phyloP scores from a whole-genome alignment of 495 filamentous ascomycete genomes.

The Trichocladium uniseriatum region DNA sequence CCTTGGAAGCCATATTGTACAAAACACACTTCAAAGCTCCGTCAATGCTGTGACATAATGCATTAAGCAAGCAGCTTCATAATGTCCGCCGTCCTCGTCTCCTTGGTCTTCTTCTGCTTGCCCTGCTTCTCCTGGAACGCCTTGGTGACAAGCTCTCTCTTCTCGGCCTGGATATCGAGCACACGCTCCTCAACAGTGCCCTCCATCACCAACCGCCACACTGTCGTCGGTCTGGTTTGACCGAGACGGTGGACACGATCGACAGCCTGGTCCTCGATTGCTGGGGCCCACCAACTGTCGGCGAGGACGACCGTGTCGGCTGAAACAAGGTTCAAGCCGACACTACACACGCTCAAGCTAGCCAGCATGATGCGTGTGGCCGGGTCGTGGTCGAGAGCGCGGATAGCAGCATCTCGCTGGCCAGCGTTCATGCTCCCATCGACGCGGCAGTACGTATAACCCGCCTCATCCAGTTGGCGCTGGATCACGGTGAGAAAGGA shows the following conservation, averaged over 20 bases:
- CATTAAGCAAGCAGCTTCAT: constrained; percentile 29
- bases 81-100: constrained; percentile 34
- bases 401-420: constrained; percentile 60
- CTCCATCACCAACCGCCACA: constrained; percentile 79
- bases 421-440: constrained; percentile 70
- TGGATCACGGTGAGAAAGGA: constrained; percentile 76
- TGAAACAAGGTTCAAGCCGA: constrained; percentile 82
- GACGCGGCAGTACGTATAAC: constrained; percentile 62
- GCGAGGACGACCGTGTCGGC: constrained; percentile 80
- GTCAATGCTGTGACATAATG: not conserved
- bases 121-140: constrained; percentile 58
- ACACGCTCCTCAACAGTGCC: constrained; percentile 80
- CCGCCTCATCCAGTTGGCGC: constrained; percentile 51
- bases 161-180: constrained; percentile 69
- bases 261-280: constrained; percentile 88
- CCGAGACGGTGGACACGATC: constrained; percentile 86
- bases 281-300: constrained; percentile 87
- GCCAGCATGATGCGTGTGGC: constrained; percentile 72
- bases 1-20: too few relatives aligned
- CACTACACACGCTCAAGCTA: constrained; percentile 69
- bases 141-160: constrained; percentile 67
- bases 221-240: constrained; percentile 66
- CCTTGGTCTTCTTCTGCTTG: constrained; percentile 37
- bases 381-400: constrained; percentile 56
- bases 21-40: too few relatives aligned